A percentile compares a stretch with the other conserved stretches of the same genome.
Evolutionary conservation across 768 basidiomycete genomes (phyloP).

Genomic region (Clitopilus passeckerianus): DNA sequence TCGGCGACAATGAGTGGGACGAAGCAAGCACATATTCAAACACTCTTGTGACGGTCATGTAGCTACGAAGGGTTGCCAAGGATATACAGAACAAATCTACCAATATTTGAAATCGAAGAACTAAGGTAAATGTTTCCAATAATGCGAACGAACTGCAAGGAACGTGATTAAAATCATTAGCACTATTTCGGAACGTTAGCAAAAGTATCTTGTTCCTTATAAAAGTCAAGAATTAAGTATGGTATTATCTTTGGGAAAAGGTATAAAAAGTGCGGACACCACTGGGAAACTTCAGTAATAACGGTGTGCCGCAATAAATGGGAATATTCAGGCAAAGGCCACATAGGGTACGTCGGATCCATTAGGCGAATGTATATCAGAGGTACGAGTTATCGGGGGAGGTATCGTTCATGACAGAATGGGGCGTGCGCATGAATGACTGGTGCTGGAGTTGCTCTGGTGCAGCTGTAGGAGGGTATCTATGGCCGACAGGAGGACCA

Average conservation of each 20-base stretch:
- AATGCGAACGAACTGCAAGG: neutral
- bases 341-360: neutral
- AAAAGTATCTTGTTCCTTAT: neutral
- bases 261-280: slow-evolving; percentile 12
- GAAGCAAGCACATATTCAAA: neutral
- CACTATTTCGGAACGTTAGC: neutral
- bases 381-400: slow-evolving; percentile 16
- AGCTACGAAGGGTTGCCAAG: no score
- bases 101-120: neutral
- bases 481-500: slow-evolving; percentile 6
- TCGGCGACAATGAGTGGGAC: neutral
- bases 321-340: slow-evolving; percentile 1
- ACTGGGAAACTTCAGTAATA: slow-evolving; percentile 1
- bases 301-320: neutral
- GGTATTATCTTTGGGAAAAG: neutral
- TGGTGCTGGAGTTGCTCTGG: slow-evolving; percentile 31
- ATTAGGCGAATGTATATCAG: slow-evolving; percentile 1
- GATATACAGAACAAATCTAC: neutral
- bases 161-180: neutral
- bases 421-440: slow-evolving; percentile 29
- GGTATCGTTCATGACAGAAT: slow-evolving; percentile 13
- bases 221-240: neutral
- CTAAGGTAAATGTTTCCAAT: neutral
- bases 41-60: neutral
- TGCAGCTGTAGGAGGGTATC: slow-evolving; percentile 12